Conservation (phyloP, 176 grass and related monocot species). For the Phyllostachys edulis region DNA sequence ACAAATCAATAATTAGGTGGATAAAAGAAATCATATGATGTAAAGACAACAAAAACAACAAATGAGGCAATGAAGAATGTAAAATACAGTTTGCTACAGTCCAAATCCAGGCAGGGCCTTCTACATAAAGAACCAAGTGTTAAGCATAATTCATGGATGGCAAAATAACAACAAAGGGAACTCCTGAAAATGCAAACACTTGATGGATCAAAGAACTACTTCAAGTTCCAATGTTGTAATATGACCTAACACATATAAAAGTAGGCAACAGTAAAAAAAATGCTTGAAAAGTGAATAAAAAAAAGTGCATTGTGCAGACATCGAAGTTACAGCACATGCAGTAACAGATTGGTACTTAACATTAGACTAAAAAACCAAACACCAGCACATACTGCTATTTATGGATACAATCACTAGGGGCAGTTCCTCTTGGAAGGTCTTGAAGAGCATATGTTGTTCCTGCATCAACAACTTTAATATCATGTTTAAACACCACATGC, state of each 20-base stretch:
- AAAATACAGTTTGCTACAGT: neutral
- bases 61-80: neutral
- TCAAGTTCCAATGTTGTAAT: neutral
- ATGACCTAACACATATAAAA: conserved; percentile 1
- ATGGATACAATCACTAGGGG: conserved; percentile 84
- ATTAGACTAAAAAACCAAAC: conserved; percentile 7
- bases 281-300: neutral
- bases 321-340: neutral
- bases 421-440: conserved; percentile 68
- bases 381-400: conserved; percentile 6
- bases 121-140: conserved; percentile 6
- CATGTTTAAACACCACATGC: conserved; percentile 59
- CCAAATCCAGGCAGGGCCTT: neutral
- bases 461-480: conserved; percentile 76
- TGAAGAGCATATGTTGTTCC: conserved; percentile 43
- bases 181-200: no score
- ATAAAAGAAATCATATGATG: conserved; percentile 1
- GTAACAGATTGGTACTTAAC: neutral
- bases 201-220: no score
- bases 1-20: neutral
- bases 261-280: neutral
- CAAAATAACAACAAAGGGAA: conserved; percentile 18
- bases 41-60: neutral
- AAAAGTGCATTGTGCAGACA: neutral
- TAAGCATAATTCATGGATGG: neutral